Evolutionary conservation across 1,139 yeast species (phyloP), one percentile per base, ranked within the genome.

Genomic region (Zygosaccharomyces pseudobailii): DNA sequence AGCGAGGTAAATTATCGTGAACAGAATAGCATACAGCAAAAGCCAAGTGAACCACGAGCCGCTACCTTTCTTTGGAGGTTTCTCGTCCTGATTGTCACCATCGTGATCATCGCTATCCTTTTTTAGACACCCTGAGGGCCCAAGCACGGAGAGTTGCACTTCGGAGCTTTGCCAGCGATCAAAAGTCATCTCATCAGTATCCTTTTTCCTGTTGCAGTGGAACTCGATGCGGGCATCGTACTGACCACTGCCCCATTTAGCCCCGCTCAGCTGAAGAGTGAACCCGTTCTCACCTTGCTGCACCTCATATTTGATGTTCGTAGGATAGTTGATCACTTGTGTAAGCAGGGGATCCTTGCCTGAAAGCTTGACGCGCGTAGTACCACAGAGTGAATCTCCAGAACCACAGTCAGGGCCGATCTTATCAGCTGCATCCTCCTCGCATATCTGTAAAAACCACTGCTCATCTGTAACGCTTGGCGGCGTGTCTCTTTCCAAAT

Each of bases 391-490:
- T 54, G 86, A 87, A 1, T 89, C 79, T 23, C 70, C 70, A 1
- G 43, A 31, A 20, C 32, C 32, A 19, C 43, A 32, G 19, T 40
- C 10, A 4, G 34, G 4, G 4, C 38, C 38, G 5, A 38, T 38
- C 46, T 46, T 33, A 22, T 43, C 45, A 65, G 58, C 36, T 24
- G 68, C 63, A 25, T 77, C 66, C 7, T 78, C 69, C 39, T 77
- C 80, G 67, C 95, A 87, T 9, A 88, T 73, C 40, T 87, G 84
- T 42, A 89, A 59, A 58, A 73, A 79, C 90, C 96, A 87, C 3
- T 79, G 73, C 33, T 74, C 67, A 44, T 72, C 74, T 2, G 87
- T 80, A 38, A 67, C 70, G 5, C 90, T 77, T 2, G 97, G 97
- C 23, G 97, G 97, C 10, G 96, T 87, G 42, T 75, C 76, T 38